Evolutionary conservation across 805 yeast species (phyloP), one percentile per base, ranked within the genome.

Genomic region (Candida pseudoglaebosa): DNA sequence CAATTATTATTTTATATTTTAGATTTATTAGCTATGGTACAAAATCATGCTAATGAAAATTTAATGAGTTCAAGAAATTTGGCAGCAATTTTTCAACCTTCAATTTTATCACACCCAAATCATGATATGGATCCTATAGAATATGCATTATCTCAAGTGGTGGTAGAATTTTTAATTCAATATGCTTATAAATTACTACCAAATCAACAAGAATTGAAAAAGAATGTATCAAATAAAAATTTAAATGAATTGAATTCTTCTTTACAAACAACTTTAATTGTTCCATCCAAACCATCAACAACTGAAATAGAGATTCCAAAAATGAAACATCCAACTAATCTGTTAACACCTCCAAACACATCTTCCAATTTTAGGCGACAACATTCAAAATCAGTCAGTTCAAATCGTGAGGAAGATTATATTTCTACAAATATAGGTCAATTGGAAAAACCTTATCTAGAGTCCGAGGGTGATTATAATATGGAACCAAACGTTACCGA

Each of bases 71-170:
- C 95, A 1, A 77, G 88, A 50, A 93, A 93, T 57, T 67, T 93
- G 46, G 95, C 98, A 1, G 96, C 98, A 2, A 86, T 93, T 41
- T 93, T 93, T 66, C 99, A 93, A 64, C 98, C 99, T 3, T 85
- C 96, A n/a, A 80, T 93, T 13, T 68, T 93, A 38, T 84, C 95
- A 7, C 98, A 91, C 59, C 95, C 96, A 4, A 76, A 74, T 47
- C 97, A 93, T 59, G 96, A 90, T 56, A 78, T 91, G 81, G 78
- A 83, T 30, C 97, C 97, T 1, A 87, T 80, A 22, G 97, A 93
- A 61, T 90, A 90, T 62, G 91, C 86, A 9, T 64, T 88, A 24
- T 85, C 95, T 4, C 88, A 90, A 48, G 72, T 80, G 5, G 96
- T 87, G 24, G 83, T 93, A 18, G 95, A 90, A 54, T 89, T 91